Evolutionary conservation across 345 rosid genomes (phyloP).

Genomic region (Barbarea vulgaris): DNA sequence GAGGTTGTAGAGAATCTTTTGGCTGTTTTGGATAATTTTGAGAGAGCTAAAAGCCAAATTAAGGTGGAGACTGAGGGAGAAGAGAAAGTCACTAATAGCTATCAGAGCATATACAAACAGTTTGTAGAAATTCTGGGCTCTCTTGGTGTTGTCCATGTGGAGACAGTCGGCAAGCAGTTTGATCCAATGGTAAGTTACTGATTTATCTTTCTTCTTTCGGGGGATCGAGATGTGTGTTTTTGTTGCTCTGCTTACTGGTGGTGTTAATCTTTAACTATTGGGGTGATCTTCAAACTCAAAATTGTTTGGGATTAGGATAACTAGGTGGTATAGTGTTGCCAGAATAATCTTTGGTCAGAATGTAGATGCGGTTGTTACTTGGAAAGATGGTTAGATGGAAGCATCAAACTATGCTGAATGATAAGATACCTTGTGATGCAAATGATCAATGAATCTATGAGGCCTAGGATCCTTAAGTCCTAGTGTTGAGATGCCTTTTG

Average conservation of each 20-base stretch:
- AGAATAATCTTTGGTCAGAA: not conserved
- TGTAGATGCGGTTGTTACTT: constrained; percentile 6
- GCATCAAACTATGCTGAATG: not conserved
- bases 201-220: constrained; percentile 8
- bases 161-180: constrained; percentile 78
- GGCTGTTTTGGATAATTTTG: constrained; percentile 86
- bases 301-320: not conserved
- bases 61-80: constrained; percentile 89
- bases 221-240: not conserved
- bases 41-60: constrained; percentile 89
- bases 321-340: not conserved
- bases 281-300: not conserved
- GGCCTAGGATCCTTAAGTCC: not conserved
- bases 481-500: constrained; percentile 4
- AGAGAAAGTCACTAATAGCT: constrained; percentile 84
- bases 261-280: constrained; percentile 1
- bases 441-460: not conserved
- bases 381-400: constrained; percentile 15
- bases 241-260: not conserved
- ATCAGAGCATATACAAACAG: constrained; percentile 94
- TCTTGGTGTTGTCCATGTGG: constrained; percentile 82
- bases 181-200: constrained; percentile 87
- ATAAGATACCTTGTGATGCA: not conserved
- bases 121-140: constrained; percentile 74
- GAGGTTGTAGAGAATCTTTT: constrained; percentile 85